Conservation (phyloP, 2,329 filamentous ascomycete genomes). For the Mycosphaerella sp. region DNA sequence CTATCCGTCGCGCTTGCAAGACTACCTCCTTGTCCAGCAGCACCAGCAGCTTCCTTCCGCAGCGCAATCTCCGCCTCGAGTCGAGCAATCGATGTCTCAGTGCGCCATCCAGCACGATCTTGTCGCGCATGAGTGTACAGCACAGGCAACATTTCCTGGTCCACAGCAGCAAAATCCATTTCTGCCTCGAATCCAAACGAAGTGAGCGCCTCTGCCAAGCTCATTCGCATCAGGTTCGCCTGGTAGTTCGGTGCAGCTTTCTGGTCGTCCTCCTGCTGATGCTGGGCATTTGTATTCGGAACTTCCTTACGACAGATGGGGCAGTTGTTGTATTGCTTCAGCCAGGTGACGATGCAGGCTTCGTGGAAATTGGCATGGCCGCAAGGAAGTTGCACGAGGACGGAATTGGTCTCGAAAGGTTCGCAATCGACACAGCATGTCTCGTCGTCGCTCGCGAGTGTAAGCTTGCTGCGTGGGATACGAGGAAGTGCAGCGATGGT, state of each 20-base stretch:
- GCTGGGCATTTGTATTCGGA: not conserved
- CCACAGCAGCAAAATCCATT: not conserved
- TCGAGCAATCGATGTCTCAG: slow-evolving; percentile 2
- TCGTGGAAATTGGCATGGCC: slow-evolving; percentile 19
- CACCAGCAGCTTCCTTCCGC: not conserved
- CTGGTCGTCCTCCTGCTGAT: not conserved
- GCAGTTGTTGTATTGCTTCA: slow-evolving; percentile 21
- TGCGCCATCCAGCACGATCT: slow-evolving; percentile 1
- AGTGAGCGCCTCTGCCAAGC: slow-evolving; percentile 1
- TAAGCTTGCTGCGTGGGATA: slow-evolving; percentile 11
- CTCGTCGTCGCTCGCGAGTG: slow-evolving; percentile 8
- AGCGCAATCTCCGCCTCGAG: slow-evolving; percentile 1
- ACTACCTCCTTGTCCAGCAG: not conserved
- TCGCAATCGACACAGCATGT: slow-evolving; percentile 19
- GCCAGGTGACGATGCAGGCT: slow-evolving; percentile 23
- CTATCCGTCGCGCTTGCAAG: not conserved
- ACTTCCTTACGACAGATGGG: slow-evolving; percentile 21
- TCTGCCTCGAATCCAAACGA: not conserved
- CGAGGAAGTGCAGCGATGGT: slow-evolving; percentile 20
- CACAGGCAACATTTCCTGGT: slow-evolving; percentile 3
- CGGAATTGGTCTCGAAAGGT: slow-evolving; percentile 13
- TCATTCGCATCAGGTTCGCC: not conserved
- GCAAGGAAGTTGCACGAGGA: slow-evolving; percentile 21
- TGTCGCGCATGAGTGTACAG: slow-evolving; percentile 3
- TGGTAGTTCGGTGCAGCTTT: not conserved